phyloP scores from a whole-genome alignment of 2,329 filamentous ascomycete species.

The Aspergillus tamarii region DNA sequence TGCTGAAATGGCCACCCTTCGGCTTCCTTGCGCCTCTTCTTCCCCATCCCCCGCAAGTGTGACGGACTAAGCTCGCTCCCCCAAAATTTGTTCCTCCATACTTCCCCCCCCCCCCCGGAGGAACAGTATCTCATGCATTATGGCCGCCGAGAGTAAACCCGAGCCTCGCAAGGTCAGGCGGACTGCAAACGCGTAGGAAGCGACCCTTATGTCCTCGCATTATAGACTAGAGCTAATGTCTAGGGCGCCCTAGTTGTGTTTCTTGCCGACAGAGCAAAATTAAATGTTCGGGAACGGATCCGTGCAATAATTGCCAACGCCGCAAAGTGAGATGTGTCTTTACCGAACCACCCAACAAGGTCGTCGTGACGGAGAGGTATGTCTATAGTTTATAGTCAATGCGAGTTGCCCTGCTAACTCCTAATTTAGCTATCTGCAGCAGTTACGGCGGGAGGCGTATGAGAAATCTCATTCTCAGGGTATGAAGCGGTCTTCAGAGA shows the following conservation, averaged over 20 bases:
- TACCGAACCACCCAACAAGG: not conserved
- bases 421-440: conserved; percentile 9
- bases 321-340: not conserved
- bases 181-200: not conserved
- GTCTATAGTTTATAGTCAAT: not conserved
- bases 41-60: not conserved
- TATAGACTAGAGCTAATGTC: not conserved
- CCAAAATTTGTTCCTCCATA: not conserved
- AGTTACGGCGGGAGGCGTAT: conserved; percentile 29
- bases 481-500: conserved; percentile 34
- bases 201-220: not conserved
- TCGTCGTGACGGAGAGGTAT: not conserved
- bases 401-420: not conserved
- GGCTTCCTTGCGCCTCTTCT: not conserved
- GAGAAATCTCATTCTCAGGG: conserved; percentile 21
- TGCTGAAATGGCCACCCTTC: not conserved
- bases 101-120: not conserved
- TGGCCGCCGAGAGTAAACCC: not conserved
- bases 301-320: not conserved
- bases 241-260: not conserved
- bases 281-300: not conserved
- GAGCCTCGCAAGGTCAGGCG: not conserved
- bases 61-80: no score
- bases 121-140: not conserved
- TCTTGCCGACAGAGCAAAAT: not conserved